Percentiles rank a stretch among this genome's conserved stretches.
phyloP scores from a whole-genome alignment of 1,284 basidiomycete genomes.

The Heimioporus punctisporus region DNA sequence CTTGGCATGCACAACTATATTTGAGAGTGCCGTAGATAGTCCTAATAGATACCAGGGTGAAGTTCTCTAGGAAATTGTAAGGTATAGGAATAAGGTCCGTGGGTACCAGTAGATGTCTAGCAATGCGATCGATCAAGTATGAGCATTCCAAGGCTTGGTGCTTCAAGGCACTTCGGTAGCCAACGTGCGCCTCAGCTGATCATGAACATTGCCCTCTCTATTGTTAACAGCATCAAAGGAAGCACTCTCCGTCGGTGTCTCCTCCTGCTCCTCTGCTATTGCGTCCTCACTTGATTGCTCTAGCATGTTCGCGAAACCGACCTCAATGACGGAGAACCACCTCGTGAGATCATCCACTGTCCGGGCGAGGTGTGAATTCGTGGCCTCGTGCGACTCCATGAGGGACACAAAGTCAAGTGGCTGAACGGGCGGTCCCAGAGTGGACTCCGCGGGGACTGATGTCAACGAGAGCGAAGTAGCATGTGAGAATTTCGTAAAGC shows the following conservation, averaged over 20 bases:
- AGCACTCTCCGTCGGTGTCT: conserved; percentile 25
- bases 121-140: conserved; percentile 10
- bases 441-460: conserved; percentile 28
- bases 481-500: conserved; percentile 28
- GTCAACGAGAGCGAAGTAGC: conserved; percentile 32
- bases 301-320: conserved; percentile 68
- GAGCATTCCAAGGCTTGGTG: not conserved
- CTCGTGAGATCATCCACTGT: conserved; percentile 81
- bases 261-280: conserved; percentile 63
- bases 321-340: conserved; percentile 83
- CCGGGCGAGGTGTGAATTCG: conserved; percentile 71
- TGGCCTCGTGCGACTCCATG: conserved; percentile 58
- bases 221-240: conserved; percentile 14
- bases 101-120: conserved; percentile 24
- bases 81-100: conserved; percentile 11
- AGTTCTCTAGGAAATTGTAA: conserved; percentile 14
- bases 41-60: conserved; percentile 12
- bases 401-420: conserved; percentile 74
- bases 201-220: conserved; percentile 8
- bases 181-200: conserved; percentile 12
- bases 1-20: conserved; percentile 68
- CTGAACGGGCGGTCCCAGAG: conserved; percentile 47
- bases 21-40: conserved; percentile 26
- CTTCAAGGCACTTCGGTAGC: conserved; percentile 17
- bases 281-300: conserved; percentile 48